Evolutionary conservation across 169 alveolate genomes (phyloP).

Genomic region (Plasmodium inui): DNA sequence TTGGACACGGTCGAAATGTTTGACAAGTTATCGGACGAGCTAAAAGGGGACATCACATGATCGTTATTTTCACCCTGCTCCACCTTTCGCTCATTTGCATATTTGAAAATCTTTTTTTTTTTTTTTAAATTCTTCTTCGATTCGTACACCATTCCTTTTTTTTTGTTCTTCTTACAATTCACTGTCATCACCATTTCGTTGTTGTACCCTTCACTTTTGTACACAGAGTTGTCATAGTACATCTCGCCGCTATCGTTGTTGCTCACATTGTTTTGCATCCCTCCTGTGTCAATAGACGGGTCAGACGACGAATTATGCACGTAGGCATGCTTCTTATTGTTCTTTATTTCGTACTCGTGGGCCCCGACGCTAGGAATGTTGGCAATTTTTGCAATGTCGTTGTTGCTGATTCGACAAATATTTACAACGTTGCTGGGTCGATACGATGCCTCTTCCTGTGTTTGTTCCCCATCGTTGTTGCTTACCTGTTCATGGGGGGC

Average conservation of each 20-base stretch:
- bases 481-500: background rate
- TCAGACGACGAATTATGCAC: slow-evolving; percentile 15
- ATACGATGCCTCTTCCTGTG: background rate
- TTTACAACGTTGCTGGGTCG: background rate
- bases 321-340: slow-evolving; percentile 41
- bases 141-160: slow-evolving; percentile 33
- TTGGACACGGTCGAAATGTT: slow-evolving; percentile 41
- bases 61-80: slow-evolving; percentile 13
- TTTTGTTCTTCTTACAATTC: slow-evolving; percentile 28
- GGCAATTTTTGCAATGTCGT: background rate
- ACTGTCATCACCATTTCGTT: slow-evolving; percentile 1
- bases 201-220: background rate
- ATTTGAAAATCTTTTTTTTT: slow-evolving; percentile 61
- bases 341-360: slow-evolving; percentile 36
- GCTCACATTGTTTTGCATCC: background rate
- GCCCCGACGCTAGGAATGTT: background rate
- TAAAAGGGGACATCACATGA: slow-evolving; percentile 13
- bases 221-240: background rate
- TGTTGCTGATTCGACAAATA: background rate
- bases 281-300: slow-evolving; percentile 27
- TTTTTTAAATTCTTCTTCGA: slow-evolving; percentile 50
- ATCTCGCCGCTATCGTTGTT: background rate
- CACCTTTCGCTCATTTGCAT: slow-evolving; percentile 24
- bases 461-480: background rate
- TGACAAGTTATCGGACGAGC: slow-evolving; percentile 41